phyloP scores from a whole-genome alignment of 805 yeast genomes.

The Kuraishia floccosa region DNA sequence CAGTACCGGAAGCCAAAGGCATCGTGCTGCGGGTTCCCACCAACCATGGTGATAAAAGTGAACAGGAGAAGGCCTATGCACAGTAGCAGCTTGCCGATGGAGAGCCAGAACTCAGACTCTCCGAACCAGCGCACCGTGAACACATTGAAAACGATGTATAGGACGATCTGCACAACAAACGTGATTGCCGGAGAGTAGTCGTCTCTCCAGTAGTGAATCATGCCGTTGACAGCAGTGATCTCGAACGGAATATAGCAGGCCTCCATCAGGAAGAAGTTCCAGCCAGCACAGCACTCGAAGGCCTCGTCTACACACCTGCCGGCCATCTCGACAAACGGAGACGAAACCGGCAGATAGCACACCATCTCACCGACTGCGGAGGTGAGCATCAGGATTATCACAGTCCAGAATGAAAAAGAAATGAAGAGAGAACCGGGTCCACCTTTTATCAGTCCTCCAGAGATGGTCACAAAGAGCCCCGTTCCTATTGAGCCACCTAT shows the following conservation, averaged over 20 bases:
- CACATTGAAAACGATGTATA: conserved; percentile 29
- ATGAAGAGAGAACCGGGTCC: conserved; percentile 23
- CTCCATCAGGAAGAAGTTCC: conserved; percentile 30
- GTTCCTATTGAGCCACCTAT: conserved; percentile 30
- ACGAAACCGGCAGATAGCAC: conserved; percentile 22
- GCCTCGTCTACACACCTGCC: conserved; percentile 26
- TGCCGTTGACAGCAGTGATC: conserved; percentile 36
- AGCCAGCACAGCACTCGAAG: conserved; percentile 20
- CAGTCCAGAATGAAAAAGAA: conserved; percentile 20
- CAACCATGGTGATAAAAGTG: conserved; percentile 43
- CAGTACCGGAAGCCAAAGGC: conserved; percentile 39
- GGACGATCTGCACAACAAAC: conserved; percentile 26
- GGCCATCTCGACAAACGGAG: conserved; percentile 24
- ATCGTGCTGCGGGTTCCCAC: conserved; percentile 41
- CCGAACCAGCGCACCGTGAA: conserved; percentile 39
- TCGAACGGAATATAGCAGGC: conserved; percentile 36
- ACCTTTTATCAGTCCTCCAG: conserved; percentile 20
- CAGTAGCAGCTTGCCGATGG: conserved; percentile 33
- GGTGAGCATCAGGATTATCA: conserved; percentile 19
- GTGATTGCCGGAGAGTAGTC: conserved; percentile 38
- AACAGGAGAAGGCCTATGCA: conserved; percentile 36
- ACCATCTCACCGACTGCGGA: conserved; percentile 24
- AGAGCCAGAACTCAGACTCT: conserved; percentile 35
- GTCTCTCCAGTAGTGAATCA: conserved; percentile 41
- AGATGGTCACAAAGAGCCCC: conserved; percentile 24